Evolutionary conservation across 2,329 filamentous ascomycete genomes (phyloP).

Genomic region (Piedraia hortae): DNA sequence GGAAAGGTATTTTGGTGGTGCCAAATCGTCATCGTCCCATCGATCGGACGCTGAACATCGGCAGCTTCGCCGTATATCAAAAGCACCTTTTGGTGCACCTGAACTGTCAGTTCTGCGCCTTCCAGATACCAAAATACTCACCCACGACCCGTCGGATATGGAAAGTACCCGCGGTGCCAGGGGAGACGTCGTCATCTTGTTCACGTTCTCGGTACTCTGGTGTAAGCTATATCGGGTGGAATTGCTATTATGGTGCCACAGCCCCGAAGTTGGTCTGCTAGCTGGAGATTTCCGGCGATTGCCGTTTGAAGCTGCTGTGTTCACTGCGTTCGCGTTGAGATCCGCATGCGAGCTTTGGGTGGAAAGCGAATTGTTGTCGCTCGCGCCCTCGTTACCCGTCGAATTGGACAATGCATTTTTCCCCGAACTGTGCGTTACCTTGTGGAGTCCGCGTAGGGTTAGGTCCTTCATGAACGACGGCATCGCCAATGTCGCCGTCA

Average conservation of each 20-base stretch:
- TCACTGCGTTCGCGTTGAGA: no score
- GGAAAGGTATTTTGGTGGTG: constrained; percentile 72
- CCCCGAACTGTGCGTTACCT: constrained; percentile 37
- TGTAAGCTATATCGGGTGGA: no score
- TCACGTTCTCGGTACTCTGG: no score
- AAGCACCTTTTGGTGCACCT: constrained; percentile 82
- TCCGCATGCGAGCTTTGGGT: no score
- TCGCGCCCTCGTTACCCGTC: constrained; percentile 6
- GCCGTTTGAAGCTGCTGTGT: no score
- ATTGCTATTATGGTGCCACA: no score
- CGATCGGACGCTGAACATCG: constrained; percentile 40
- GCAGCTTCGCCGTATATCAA: constrained; percentile 59
- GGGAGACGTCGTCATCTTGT: no score
- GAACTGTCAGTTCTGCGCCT: no score
- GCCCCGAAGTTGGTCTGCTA: no score
- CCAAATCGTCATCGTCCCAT: constrained; percentile 53
- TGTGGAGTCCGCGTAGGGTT: constrained; percentile 42
- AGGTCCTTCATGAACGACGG: constrained; percentile 40
- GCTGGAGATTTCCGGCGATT: no score
- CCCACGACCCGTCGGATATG: constrained; percentile 59
- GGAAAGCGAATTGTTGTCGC: constrained; percentile 14
- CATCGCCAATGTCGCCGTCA: no score
- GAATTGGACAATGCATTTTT: constrained; percentile 4
- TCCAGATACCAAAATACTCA: no score
- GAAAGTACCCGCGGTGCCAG: constrained; percentile 62